These are phyloP conservation scores for Cercophora samala DNA, from an alignment of 495 filamentous ascomycete genomes.

Conservation along the genomic window DNA sequence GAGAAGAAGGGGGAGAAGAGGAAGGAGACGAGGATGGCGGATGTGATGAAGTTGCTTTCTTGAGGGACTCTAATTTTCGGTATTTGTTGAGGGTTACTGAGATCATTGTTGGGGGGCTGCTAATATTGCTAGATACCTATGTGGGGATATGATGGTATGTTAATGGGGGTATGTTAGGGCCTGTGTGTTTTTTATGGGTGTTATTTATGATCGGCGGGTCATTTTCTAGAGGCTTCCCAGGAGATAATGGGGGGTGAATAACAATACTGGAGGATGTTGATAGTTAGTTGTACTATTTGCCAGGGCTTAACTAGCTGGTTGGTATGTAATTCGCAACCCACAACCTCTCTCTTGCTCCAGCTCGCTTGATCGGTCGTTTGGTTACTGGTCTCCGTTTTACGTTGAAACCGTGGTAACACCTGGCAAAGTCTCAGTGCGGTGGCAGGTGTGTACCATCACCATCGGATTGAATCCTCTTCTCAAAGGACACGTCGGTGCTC, in stretches of 20 bases:
- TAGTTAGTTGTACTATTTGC: neutral
- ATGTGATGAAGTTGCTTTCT: constrained; percentile 41
- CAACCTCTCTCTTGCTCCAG: too few species aligned
- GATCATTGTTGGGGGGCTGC: too few species aligned
- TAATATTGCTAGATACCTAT: neutral
- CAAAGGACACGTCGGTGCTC: too few species aligned
- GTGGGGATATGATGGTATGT: neutral
- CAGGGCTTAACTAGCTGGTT: neutral
- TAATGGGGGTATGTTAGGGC: neutral
- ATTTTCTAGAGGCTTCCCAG: neutral
- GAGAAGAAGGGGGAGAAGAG: constrained; percentile 43
- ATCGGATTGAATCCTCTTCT: too few species aligned
- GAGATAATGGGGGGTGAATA: neutral
- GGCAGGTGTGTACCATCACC: too few species aligned
- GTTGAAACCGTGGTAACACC: too few species aligned
- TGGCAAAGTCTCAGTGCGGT: too few species aligned
- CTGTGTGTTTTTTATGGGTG: neutral
- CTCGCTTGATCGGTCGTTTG: too few species aligned
- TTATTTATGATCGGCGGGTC: neutral
- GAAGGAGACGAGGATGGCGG: constrained; percentile 40
- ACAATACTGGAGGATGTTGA: neutral
- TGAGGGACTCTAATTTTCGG: constrained; percentile 18
- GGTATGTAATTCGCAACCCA: neutral
- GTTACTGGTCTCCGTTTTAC: too few species aligned
- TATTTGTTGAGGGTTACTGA: neutral